A percentile compares a stretch with the other conserved stretches of the same genome.
These are phyloP conservation scores for Fusarium napiforme DNA, from an alignment of 2,329 filamentous ascomycete species.

Conservation along the genomic window DNA sequence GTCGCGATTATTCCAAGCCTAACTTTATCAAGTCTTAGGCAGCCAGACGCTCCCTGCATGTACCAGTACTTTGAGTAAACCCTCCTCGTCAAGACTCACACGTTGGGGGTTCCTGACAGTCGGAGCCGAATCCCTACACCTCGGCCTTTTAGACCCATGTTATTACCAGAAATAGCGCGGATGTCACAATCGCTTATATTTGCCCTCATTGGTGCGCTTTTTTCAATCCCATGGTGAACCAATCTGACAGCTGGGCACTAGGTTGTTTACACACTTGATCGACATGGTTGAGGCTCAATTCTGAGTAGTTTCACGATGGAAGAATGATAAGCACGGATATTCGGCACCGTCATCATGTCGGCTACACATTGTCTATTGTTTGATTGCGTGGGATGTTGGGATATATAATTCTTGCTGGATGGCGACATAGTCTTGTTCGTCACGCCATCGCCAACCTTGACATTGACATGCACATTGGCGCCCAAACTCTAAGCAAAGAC, in stretches of 20 bases:
- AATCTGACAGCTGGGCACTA: not conserved
- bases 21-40: fast-evolving
- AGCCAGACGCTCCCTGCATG: not conserved
- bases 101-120: not conserved
- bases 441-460: not conserved
- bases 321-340: not conserved
- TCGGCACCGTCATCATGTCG: not conserved
- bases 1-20: not conserved
- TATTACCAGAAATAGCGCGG: not conserved
- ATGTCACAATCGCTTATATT: not conserved
- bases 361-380: not conserved
- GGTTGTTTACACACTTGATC: not conserved
- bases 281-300: not conserved
- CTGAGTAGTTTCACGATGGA: not conserved
- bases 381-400: not conserved
- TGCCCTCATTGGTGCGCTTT: not conserved
- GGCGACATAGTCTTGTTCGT: not conserved
- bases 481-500: not conserved
- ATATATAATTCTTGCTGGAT: not conserved
- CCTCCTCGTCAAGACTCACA: not conserved
- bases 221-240: no score
- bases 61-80: not conserved
- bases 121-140: not conserved
- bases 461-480: no score
- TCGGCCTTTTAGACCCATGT: not conserved